Base-by-base conservation (phyloP, 768 basidiomycete genomes). In the Macrolepiota dolichaula region DNA sequence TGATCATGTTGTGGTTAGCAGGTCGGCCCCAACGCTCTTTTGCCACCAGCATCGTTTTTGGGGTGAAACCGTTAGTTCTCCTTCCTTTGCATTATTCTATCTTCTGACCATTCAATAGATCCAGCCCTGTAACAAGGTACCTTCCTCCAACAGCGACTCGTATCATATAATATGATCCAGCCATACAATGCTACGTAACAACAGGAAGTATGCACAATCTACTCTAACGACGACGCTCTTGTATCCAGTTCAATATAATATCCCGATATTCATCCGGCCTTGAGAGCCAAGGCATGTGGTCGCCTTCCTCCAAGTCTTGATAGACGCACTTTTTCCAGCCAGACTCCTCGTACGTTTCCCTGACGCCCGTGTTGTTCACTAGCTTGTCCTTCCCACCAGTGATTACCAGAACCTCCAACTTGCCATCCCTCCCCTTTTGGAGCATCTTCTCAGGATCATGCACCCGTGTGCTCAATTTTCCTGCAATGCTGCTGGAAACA, bases 201-300 rank as follows among this genome's bases (percentile, higher is more conserved):
- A 52, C 27, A 27, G 32, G 3, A 19, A 19, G 27, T 52, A 52
- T 35, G 51, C 19, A n/a, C 10, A 52, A 15, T 3, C 7, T 37
- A 57, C 25, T 35, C 24, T 17, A 29, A 19, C 24, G 27, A 19
- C 46, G 38, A 17, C 42, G 46, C 29, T 47, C 42, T 36, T 53
- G 24, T 2, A 70, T 52, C 71, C 72, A 73, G 27, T 44, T 35
- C 44, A 73, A 55, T 36, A 74, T 50, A 22, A 58, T 65, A 11
- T 59, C 55, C 47, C 68, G 63, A 52, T 71, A 71, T 27, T 49
- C 62, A 1, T 65, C 66, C 4, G 67, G 59, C 32, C 63, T 49
- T 42, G 64, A 62, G 55, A 73, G 54, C 71, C 72, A 73, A 2
- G 68, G 66, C 61, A 70, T 69, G 61, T 75, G 75, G 51, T 71